Evolutionary conservation across 177 flowering plant genomes (phyloP), one percentile per base, ranked within the genome.

Genomic region (Viscum album): DNA sequence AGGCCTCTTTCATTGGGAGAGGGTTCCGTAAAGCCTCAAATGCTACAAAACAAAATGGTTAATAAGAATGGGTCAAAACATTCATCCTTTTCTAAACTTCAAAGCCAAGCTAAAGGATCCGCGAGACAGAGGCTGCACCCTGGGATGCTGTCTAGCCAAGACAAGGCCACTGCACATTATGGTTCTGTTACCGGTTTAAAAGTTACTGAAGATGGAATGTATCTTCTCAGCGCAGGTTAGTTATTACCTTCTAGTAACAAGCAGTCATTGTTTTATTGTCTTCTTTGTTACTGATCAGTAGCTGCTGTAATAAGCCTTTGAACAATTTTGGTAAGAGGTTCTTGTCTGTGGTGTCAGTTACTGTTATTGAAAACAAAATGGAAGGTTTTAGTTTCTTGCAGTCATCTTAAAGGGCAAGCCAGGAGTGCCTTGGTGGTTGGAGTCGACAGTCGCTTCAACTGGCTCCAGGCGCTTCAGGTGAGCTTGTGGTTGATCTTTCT

Each of bases 221-320:
- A 92, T 78, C 86, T 95, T 75, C 75, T 92, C n/a, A 92, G 97
- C 83, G 92, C 96, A 89, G 97, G 99, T 95, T 73, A 72, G 50
- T 19, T 58, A 63, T 24, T 16, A 0, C 0, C 28, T 15, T 33
- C 59, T 34, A 35, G 34, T 34, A 12, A 43, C 63, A 43, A n/a
- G 26, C 39, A 32, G 41, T 37, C 13, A 37, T 37, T 37, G 26
- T 36, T 71, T 50, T 4, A 58, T 32, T 3, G 32, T 21, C 10
- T 30, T 41, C n/a, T n/a, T n/a, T n/a, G n/a, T n/a, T n/a, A n/a
- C n/a, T n/a, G n/a, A n/a, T n/a, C n/a, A n/a, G n/a, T n/a, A n/a
- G n/a, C 41, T 6, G 13, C 6, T 37, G 41, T 37, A 37, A 13
- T 13, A 37, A 5, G 41, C 13, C 41, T 37, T 37, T 37, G 41